Conservation (phyloP, 345 rosid genomes). For the Combretum micranthum region DNA sequence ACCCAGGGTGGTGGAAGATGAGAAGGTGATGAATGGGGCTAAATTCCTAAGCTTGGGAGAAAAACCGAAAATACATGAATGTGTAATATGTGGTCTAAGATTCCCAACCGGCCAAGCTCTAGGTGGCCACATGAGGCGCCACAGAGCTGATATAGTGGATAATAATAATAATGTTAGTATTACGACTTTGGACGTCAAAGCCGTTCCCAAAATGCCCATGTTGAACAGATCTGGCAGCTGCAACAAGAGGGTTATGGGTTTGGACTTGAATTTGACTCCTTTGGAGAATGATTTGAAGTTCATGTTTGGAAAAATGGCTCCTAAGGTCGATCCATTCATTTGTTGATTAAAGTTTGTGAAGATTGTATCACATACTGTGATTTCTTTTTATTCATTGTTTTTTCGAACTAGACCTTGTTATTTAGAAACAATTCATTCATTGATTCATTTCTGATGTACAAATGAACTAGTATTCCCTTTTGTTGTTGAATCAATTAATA, state of each 20-base stretch:
- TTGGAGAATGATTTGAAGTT: slow-evolving; percentile 19
- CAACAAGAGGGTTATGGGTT: slow-evolving; percentile 9
- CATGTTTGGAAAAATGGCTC: slow-evolving; percentile 13
- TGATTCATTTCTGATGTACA: background rate
- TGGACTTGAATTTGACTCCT: slow-evolving; percentile 20
- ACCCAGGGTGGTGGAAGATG: slow-evolving; percentile 2
- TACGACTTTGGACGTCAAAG: background rate
- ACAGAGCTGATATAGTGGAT: slow-evolving; percentile 7
- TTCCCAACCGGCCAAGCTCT: slow-evolving; percentile 22
- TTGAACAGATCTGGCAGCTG: slow-evolving; percentile 13
- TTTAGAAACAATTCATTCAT: background rate
- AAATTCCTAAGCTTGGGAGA: background rate
- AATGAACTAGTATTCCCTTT: no score
- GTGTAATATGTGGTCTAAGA: slow-evolving; percentile 15
- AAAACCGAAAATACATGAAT: slow-evolving; percentile 16
- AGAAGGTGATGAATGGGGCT: background rate
- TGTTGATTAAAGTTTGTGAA: background rate
- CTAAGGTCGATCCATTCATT: slow-evolving; percentile 8
- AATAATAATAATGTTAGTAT: background rate
- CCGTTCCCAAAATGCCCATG: slow-evolving; percentile 2
- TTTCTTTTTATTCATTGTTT: background rate
- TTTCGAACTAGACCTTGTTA: background rate
- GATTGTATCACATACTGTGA: background rate
- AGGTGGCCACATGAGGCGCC: slow-evolving; percentile 23
- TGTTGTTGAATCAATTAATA: no score